Evolutionary conservation across 257 asterid species (phyloP).

Genomic region (Solanum medicagineum): DNA sequence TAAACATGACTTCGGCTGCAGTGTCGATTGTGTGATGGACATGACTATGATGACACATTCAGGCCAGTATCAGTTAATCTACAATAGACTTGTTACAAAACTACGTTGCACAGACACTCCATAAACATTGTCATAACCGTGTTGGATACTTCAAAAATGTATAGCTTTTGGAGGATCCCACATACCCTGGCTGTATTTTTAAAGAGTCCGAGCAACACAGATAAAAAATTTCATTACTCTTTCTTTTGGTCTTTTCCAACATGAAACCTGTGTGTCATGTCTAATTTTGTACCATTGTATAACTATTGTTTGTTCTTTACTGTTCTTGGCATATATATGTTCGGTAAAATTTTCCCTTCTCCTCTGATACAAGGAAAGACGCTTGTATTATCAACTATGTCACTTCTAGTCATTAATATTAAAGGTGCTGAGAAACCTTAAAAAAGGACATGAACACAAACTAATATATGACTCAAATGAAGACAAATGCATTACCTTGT

Average conservation of each 20-base stretch:
- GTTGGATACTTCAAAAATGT: not conserved
- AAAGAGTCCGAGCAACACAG: not conserved
- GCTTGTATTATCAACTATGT: not conserved
- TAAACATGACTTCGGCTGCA: not conserved
- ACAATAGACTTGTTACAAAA: not conserved
- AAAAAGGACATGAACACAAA: not conserved
- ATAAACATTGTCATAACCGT: not conserved
- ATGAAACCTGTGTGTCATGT: not conserved
- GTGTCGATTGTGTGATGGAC: not conserved
- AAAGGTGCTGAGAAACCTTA: not conserved
- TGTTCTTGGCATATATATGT: not conserved
- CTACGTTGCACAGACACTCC: not conserved
- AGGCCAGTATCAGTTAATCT: not conserved
- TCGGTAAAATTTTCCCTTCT: not conserved
- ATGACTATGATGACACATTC: not conserved
- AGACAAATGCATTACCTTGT: constrained; percentile 31
- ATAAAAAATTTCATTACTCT: too few relatives aligned
- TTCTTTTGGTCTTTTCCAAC: not conserved
- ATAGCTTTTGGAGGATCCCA: not conserved
- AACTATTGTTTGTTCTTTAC: not conserved
- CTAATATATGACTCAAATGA: not conserved
- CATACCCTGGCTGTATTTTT: not conserved
- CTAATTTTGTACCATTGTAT: not conserved
- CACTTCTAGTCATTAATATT: not conserved
- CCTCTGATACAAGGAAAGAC: not conserved